Percentiles rank a stretch among this genome's conserved stretches.
Conservation (phyloP, 257 asterid genomes). For the Solanum pinnatisectum region DNA sequence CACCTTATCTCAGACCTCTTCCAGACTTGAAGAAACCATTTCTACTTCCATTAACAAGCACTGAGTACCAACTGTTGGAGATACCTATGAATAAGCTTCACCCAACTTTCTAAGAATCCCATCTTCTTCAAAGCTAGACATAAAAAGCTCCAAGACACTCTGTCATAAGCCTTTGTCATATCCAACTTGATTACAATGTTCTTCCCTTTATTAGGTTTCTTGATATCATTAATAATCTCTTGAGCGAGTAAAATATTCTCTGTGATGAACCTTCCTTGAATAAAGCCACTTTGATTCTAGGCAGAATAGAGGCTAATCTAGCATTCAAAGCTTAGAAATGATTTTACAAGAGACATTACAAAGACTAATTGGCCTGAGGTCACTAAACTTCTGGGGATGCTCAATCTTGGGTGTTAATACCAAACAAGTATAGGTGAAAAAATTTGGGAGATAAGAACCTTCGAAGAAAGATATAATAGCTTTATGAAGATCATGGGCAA, state of each 20-base stretch:
- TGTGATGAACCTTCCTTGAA: background rate
- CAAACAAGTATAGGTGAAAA: background rate
- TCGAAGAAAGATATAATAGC: background rate
- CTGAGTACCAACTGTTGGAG: background rate
- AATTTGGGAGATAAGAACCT: background rate
- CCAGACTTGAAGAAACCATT: no score
- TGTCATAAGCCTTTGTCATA: background rate
- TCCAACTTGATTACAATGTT: background rate
- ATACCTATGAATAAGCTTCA: background rate
- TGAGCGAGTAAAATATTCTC: no score
- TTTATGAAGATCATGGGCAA: background rate
- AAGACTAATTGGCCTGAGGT: background rate
- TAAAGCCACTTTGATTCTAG: background rate
- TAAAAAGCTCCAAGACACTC: background rate
- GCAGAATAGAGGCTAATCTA: background rate
- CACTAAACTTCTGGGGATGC: background rate
- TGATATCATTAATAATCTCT: no score
- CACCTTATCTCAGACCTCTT: no score
- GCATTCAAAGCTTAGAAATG: background rate
- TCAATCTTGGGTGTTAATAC: background rate
- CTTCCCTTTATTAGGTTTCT: background rate
- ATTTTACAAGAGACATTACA: background rate
- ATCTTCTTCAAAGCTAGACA: background rate
- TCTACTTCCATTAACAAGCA: background rate
- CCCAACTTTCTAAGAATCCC: background rate